A percentile compares a stretch with the other conserved stretches of the same genome.
phyloP scores from a whole-genome alignment of 768 basidiomycete species.

The Daedalea quercina region DNA sequence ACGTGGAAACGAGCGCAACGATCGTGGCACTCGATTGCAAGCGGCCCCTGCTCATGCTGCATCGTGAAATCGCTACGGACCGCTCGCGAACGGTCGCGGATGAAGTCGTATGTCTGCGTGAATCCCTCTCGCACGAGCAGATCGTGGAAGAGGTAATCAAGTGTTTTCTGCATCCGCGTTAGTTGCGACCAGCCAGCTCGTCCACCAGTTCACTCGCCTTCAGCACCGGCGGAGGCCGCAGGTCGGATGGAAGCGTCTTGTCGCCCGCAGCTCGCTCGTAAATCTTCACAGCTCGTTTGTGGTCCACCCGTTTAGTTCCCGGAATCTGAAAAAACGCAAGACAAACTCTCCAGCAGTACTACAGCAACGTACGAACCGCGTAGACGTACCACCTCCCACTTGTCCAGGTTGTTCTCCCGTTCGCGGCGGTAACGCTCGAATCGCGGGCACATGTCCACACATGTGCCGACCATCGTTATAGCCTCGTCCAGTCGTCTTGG shows the following conservation, averaged over 20 bases:
- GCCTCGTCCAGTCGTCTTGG: constrained; percentile 82
- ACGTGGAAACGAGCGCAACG: constrained; percentile 94
- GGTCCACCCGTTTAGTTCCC: constrained; percentile 81
- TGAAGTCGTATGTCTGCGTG: constrained; percentile 67
- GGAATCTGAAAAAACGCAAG: constrained; percentile 51
- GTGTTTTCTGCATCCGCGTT: constrained; percentile 50
- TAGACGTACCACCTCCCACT: constrained; percentile 73
- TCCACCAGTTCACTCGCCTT: constrained; percentile 38
- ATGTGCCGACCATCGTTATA: constrained; percentile 90
- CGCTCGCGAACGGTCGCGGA: constrained; percentile 86
- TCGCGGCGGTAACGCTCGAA: constrained; percentile 91
- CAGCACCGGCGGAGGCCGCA: constrained; percentile 81
- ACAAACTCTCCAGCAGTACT: constrained; percentile 17
- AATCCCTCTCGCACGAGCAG: constrained; percentile 69
- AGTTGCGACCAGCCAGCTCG: background rate
- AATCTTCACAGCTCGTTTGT: constrained; percentile 84
- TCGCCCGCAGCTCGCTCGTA: constrained; percentile 95
- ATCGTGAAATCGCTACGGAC: constrained; percentile 93
- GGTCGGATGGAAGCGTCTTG: constrained; percentile 84
- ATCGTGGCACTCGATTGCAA: constrained; percentile 87
- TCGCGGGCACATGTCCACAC: constrained; percentile 89
- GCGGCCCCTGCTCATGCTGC: constrained; percentile 71
- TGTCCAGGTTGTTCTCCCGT: constrained; percentile 79
- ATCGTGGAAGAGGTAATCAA: constrained; percentile 89
- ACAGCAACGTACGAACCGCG: background rate